A percentile compares a stretch with the other conserved stretches of the same genome.
These are phyloP conservation scores for Tanacetum coccineum DNA, from an alignment of 129 eudicot species.

Conservation along the genomic window DNA sequence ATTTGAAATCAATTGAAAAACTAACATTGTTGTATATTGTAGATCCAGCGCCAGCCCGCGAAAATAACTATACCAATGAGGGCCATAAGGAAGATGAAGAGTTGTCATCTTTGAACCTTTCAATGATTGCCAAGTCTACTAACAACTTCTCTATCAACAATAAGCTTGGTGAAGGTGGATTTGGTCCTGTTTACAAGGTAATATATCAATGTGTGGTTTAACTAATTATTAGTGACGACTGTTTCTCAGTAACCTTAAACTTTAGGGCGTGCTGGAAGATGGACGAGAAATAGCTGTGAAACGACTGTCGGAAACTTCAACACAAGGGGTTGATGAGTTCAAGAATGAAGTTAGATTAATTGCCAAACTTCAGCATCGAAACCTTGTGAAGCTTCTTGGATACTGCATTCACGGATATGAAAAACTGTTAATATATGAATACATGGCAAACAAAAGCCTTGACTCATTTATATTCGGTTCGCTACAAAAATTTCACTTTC, in stretches of 20 bases:
- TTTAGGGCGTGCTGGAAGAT: conserved; percentile 29
- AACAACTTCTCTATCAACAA: conserved; percentile 17
- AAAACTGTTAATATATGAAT: not conserved
- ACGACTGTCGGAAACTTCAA: conserved; percentile 21
- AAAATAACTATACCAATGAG: too few species aligned
- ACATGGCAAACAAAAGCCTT: conserved; percentile 14
- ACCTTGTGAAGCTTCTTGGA: conserved; percentile 41
- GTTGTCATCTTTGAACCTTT: conserved; percentile 18
- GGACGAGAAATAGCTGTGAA: conserved; percentile 33
- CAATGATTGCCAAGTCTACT: conserved; percentile 20
- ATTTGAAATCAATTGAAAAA: too few species aligned
- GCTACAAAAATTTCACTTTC: not conserved
- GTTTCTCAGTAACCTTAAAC: too few species aligned
- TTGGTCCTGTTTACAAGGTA: conserved; percentile 34
- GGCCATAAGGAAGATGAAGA: conserved; percentile 9
- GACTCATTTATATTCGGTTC: conserved; percentile 27
- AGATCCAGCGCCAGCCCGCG: not conserved
- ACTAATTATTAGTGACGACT: too few species aligned
- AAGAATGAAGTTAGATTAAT: conserved; percentile 33
- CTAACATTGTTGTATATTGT: conserved; percentile 2
- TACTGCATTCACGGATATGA: conserved; percentile 35
- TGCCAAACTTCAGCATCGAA: conserved; percentile 41
- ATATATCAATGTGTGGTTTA: too few species aligned
- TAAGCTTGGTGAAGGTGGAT: conserved; percentile 28
- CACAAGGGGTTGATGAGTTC: conserved; percentile 32